A percentile compares a stretch with the other conserved stretches of the same genome.
These are phyloP conservation scores for Macrophomina phaseolina DNA, from an alignment of 2,329 filamentous ascomycete species.

Conservation along the genomic window DNA sequence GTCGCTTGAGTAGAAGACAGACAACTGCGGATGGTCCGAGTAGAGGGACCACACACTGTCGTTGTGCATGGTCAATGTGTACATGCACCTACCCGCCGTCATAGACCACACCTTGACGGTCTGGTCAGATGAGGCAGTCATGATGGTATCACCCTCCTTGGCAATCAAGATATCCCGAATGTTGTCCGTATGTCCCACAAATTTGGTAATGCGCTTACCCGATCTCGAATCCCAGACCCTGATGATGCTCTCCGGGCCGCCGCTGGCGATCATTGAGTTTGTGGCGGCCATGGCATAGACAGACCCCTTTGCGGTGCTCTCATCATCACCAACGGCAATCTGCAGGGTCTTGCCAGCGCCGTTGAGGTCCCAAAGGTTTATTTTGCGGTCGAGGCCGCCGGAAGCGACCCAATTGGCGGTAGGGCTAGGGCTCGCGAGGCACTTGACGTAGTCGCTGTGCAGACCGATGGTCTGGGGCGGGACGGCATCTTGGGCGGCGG, in stretches of 20 bases:
- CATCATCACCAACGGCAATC: conserved; percentile 84
- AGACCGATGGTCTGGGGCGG: conserved; percentile 83
- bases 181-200: conserved; percentile 95
- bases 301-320: conserved; percentile 82
- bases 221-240: conserved; percentile 89
- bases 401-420: conserved; percentile 87
- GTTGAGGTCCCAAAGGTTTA: conserved; percentile 91
- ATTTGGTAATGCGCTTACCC: conserved; percentile 91
- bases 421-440: conserved; percentile 76
- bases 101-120: conserved; percentile 99
- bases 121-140: conserved; percentile 94
- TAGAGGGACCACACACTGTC: conserved; percentile 97
- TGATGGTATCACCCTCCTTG: conserved; percentile 84
- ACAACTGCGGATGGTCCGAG: conserved; percentile 83
- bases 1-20: conserved; percentile 93
- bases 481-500: conserved; percentile 65
- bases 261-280: conserved; percentile 82
- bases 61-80: conserved; percentile 98
- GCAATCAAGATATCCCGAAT: conserved; percentile 90
- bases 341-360: conserved; percentile 85
- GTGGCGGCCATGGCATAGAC: conserved; percentile 88
- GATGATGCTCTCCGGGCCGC: conserved; percentile 91
- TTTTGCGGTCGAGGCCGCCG: conserved; percentile 88
- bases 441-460: conserved; percentile 96
- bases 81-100: conserved; percentile 92